A percentile compares a stretch with the other conserved stretches of the same genome.
These are phyloP conservation scores for Boletus tomentosulus DNA, from an alignment of 768 basidiomycete species.

Conservation along the genomic window DNA sequence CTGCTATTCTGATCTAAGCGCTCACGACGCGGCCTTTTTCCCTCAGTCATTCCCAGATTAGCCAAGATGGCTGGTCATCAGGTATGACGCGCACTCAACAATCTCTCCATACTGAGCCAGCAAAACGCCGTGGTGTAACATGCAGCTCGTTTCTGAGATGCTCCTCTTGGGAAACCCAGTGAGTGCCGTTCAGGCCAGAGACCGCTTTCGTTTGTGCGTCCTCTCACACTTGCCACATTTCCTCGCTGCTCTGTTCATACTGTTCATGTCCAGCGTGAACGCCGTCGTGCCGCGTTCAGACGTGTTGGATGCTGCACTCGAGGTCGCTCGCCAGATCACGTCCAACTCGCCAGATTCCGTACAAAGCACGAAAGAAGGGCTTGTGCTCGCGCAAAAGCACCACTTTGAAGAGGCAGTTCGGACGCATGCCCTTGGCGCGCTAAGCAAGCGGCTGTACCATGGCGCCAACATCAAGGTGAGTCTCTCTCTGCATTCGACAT, in stretches of 20 bases:
- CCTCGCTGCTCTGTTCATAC: not conserved
- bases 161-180: constrained; percentile 69
- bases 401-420: constrained; percentile 48
- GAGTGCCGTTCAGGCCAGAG: constrained; percentile 61
- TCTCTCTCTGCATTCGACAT: not conserved
- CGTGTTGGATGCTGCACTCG: constrained; percentile 59
- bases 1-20: not conserved
- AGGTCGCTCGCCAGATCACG: constrained; percentile 54
- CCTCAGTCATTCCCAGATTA: constrained; percentile 63
- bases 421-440: constrained; percentile 41
- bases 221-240: constrained; percentile 1
- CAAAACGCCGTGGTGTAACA: constrained; percentile 1
- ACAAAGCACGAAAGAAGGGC: constrained; percentile 67
- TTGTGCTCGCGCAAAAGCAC: constrained; percentile 53
- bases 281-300: constrained; percentile 50
- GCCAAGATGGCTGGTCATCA: constrained; percentile 68
- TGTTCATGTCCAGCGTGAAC: constrained; percentile 53
- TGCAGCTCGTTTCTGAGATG: constrained; percentile 72
- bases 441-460: constrained; percentile 50
- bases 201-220: constrained; percentile 72
- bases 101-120: constrained; percentile 13
- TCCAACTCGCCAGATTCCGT: constrained; percentile 77
- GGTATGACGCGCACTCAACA: constrained; percentile 36
- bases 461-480: constrained; percentile 70
- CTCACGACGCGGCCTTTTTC: not conserved